Evolutionary conservation across 2,329 filamentous ascomycete species (phyloP).

Genomic region (Amauroascus verrucosus): DNA sequence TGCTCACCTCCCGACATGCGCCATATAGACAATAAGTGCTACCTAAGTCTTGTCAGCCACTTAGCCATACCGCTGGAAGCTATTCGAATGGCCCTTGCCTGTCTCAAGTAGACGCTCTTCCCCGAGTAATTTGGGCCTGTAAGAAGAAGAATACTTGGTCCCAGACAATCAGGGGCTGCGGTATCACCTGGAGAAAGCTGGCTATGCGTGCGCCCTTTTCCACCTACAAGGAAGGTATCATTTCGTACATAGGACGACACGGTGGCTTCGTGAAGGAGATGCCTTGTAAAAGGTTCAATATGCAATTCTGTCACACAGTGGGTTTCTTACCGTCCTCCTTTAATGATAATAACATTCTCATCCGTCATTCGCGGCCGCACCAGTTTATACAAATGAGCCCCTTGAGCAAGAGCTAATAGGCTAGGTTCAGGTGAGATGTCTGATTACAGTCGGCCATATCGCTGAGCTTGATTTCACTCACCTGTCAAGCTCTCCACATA

Average conservation of each 20-base stretch:
- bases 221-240: constrained; percentile 59
- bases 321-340: constrained; percentile 53
- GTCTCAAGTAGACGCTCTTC: constrained; percentile 92
- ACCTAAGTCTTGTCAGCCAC: constrained; percentile 35
- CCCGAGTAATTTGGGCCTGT: constrained; percentile 95
- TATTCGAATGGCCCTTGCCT: constrained; percentile 34
- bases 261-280: constrained; percentile 76
- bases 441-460: not conserved
- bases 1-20: constrained; percentile 61
- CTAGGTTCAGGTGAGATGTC: constrained; percentile 32
- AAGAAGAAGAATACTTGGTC: constrained; percentile 63
- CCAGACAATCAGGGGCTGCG: constrained; percentile 9
- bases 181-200: not conserved
- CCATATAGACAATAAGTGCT: constrained; percentile 81
- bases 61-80: not conserved
- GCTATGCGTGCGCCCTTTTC: constrained; percentile 23
- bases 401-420: constrained; percentile 66
- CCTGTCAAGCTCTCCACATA: constrained; percentile 76
- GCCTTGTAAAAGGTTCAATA: constrained; percentile 35
- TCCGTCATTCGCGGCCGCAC: constrained; percentile 57
- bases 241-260: constrained; percentile 77
- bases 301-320: not conserved
- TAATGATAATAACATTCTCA: constrained; percentile 61
- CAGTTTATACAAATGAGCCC: constrained; percentile 65
- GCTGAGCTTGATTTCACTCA: constrained; percentile 18